These are phyloP conservation scores for Rhizopus delemar DNA, from an alignment of 371 early-diverging fungal genomes.

Conservation along the genomic window DNA sequence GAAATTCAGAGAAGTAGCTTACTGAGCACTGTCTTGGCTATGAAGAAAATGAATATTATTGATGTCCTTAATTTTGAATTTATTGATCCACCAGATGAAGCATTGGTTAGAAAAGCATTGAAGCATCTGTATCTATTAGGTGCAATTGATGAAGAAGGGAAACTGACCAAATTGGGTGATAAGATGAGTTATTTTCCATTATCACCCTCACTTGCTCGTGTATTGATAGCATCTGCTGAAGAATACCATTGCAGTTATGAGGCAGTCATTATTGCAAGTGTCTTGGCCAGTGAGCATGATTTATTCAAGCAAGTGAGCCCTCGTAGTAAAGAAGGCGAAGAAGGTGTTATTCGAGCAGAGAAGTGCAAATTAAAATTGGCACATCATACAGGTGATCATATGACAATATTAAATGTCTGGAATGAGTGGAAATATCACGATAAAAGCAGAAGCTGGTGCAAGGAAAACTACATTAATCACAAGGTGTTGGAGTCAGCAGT, in stretches of 20 bases:
- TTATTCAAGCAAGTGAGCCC: slow-evolving; percentile 68
- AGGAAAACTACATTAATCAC: slow-evolving; percentile 85
- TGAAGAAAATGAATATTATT: slow-evolving; percentile 91
- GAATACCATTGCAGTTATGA: slow-evolving; percentile 50
- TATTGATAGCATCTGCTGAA: slow-evolving; percentile 71
- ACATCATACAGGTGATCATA: slow-evolving; percentile 85
- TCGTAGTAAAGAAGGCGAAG: slow-evolving; percentile 60
- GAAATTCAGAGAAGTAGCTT: slow-evolving; percentile 96
- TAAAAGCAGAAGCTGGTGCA: slow-evolving; percentile 83
- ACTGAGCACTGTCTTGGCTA: slow-evolving; percentile 79
- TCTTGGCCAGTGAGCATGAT: slow-evolving; percentile 87
- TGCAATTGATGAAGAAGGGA: slow-evolving; percentile 90
- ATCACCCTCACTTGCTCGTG: slow-evolving; percentile 90
- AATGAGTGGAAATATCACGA: slow-evolving; percentile 81
- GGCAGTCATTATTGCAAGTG: slow-evolving; percentile 59
- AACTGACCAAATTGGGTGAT: slow-evolving; percentile 89
- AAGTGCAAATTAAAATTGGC: slow-evolving; percentile 69
- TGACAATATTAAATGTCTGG: slow-evolving; percentile 87
- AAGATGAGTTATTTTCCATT: slow-evolving; percentile 95
- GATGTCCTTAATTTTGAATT: slow-evolving; percentile 95
- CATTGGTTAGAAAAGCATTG: slow-evolving; percentile 81
- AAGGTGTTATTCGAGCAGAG: slow-evolving; percentile 76
- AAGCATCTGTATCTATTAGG: slow-evolving; percentile 93
- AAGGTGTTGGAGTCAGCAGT: slow-evolving; percentile 83
- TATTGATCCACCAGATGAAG: slow-evolving; percentile 90